A percentile compares a stretch with the other conserved stretches of the same genome.
phyloP scores from a whole-genome alignment of 225 moss, liverwort and hornwort species.

The Bryoerythrophyllum caledonicum region DNA sequence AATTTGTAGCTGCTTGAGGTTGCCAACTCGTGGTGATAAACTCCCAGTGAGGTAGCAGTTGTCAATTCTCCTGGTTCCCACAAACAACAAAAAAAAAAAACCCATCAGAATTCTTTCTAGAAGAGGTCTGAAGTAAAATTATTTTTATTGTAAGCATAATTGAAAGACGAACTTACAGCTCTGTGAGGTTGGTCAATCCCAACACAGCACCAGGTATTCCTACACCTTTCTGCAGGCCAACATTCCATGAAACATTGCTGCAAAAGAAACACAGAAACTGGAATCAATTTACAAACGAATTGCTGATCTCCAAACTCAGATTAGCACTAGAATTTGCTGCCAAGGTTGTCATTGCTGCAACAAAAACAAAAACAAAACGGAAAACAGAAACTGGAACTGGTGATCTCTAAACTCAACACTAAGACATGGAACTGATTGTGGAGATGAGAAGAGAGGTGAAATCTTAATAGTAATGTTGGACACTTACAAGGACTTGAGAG shows the following conservation, averaged over 20 bases:
- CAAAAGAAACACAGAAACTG: not conserved
- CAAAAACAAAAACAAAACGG: too few species aligned
- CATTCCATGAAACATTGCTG: slow-evolving; percentile 38
- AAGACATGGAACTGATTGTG: too few species aligned
- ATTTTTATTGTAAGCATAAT: too few species aligned
- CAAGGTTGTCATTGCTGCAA: too few species aligned
- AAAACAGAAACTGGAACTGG: too few species aligned
- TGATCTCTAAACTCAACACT: too few species aligned
- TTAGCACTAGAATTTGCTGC: too few species aligned
- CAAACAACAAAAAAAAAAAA: not conserved
- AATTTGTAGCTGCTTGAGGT: slow-evolving; percentile 34
- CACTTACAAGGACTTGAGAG: slow-evolving; percentile 35
- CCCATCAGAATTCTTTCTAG: not conserved
- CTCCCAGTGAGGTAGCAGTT: slow-evolving; percentile 32
- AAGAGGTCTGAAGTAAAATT: too few species aligned
- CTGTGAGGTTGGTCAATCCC: slow-evolving; percentile 35
- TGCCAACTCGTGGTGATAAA: slow-evolving; percentile 32
- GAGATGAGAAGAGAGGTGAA: too few species aligned
- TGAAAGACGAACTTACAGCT: slow-evolving; percentile 34
- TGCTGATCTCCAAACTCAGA: too few species aligned
- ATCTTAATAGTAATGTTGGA: too few species aligned
- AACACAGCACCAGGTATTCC: slow-evolving; percentile 34
- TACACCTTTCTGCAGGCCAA: not conserved
- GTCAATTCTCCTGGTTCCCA: slow-evolving; percentile 34
- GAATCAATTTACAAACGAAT: too few species aligned